Base-by-base conservation (phyloP, 805 yeast genomes). In the Hanseniaspora lindneri region DNA sequence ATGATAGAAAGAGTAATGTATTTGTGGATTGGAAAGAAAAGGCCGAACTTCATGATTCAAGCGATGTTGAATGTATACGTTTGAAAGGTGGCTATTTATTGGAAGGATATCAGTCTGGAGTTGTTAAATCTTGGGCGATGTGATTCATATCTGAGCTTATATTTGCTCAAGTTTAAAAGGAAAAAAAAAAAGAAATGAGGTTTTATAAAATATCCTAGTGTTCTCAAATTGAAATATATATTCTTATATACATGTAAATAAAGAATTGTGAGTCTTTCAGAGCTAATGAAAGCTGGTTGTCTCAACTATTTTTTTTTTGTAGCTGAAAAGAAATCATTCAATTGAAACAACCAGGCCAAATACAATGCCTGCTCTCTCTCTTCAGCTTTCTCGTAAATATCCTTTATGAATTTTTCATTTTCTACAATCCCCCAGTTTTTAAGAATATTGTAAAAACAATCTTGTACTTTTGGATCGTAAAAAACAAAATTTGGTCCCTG, bases 11-110 rank as follows among this genome's bases (percentile, higher is more conserved):
- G 1, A 70, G 69, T 6, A 75, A 68, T 47, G 66, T 67, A 52
- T 81, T 78, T 53, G 70, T 39, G 7, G 37, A 39, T 3, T 49
- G 47, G 43, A 27, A 25, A 35, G 41, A 49, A 34, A 56, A 58
- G 10, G 50, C 59, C 8, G 66, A 61, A n/a, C 60, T 54, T 2
- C 47, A 53, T 3, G 58, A 57, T 39, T 3, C 3, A 16, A 60
- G 65, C 0, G 53, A 55, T 13, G 66, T 74, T 28, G 68, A 68
- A 25, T 61, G 61, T 43, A 72, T 75, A 10, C 65, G 74, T 41
- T 77, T 76, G 55, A 72, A 70, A 53, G 79, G 79, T 54, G 83
- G 83, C 1, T 81, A 81, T 59, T 58, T 79, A 47, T 74, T 80
- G 7, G 83, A 78, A 50, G 85, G 86, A 19, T 67, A 83, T 47